Conservation (phyloP, 1,139 yeast genomes). For the Chernovozyma aurita region DNA sequence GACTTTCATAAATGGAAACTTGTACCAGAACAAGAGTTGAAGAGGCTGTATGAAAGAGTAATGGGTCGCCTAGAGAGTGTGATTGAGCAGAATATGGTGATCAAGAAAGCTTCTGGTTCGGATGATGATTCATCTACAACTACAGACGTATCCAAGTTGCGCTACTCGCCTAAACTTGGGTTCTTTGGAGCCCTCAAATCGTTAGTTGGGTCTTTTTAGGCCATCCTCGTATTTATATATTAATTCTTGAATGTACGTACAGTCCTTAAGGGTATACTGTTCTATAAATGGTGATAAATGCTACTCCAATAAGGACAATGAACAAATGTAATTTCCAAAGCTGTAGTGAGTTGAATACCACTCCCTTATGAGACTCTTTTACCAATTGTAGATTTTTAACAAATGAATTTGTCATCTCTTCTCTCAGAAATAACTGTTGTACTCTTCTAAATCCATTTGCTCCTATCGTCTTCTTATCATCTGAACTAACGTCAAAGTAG, state of each 20-base stretch:
- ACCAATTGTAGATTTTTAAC: constrained; percentile 17
- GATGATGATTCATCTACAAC: background rate
- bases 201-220: background rate
- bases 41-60: constrained; percentile 13
- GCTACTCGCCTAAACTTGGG: background rate
- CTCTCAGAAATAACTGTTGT: constrained; percentile 51
- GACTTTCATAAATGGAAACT: constrained; percentile 70
- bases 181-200: constrained; percentile 2
- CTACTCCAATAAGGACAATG: background rate
- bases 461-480: constrained; percentile 33
- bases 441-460: constrained; percentile 52
- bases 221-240: background rate
- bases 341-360: background rate
- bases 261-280: background rate
- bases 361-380: background rate
- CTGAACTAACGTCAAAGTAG: constrained; percentile 24
- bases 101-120: background rate
- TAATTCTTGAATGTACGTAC: too few species aligned
- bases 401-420: constrained; percentile 57
- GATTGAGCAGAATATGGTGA: constrained; percentile 8
- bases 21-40: constrained; percentile 46
- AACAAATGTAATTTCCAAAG: background rate
- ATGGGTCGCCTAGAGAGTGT: constrained; percentile 11
- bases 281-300: background rate
- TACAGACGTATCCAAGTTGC: too few species aligned